These are phyloP conservation scores for Malus hybrid DNA, from an alignment of 331 rosid genomes.

Conservation along the genomic window DNA sequence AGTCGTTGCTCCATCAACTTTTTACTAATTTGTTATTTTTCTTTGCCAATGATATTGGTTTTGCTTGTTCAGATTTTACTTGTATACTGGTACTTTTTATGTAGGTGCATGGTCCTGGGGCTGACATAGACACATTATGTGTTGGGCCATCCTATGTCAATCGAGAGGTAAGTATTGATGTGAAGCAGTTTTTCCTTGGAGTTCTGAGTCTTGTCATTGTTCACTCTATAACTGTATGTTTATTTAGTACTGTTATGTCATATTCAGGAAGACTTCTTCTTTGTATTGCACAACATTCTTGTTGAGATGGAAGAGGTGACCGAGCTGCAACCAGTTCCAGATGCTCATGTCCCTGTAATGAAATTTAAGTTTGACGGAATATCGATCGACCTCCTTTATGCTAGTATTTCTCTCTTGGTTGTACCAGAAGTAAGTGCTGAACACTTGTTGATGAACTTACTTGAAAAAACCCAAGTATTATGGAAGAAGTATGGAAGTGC, in stretches of 20 bases:
- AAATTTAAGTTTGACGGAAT: slow-evolving; percentile 80
- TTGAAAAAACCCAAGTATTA: not conserved
- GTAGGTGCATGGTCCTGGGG: slow-evolving; percentile 42
- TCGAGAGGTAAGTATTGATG: slow-evolving; percentile 19
- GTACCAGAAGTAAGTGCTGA: slow-evolving; percentile 76
- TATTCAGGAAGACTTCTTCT: slow-evolving; percentile 76
- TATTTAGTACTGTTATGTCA: not conserved
- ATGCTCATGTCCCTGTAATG: slow-evolving; percentile 96
- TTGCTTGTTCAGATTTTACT: not conserved
- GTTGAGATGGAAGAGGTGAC: slow-evolving; percentile 78
- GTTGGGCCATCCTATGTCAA: slow-evolving; percentile 41
- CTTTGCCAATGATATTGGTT: not conserved
- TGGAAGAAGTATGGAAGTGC: not conserved
- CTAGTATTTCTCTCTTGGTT: slow-evolving; percentile 62
- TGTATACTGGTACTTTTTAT: not conserved
- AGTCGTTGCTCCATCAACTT: not conserved
- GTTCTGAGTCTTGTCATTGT: not conserved
- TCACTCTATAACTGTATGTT: not conserved
- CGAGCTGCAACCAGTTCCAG: slow-evolving; percentile 81
- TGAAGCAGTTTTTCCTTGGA: not conserved
- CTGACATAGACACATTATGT: slow-evolving; percentile 43
- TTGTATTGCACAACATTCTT: slow-evolving; percentile 57
- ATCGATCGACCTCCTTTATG: slow-evolving; percentile 83
- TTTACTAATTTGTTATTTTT: not conserved
- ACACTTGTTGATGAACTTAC: not conserved